A percentile compares a stretch with the other conserved stretches of the same genome.
phyloP scores from a whole-genome alignment of 2,329 filamentous ascomycete genomes.

The Botryosphaeria dothidea region DNA sequence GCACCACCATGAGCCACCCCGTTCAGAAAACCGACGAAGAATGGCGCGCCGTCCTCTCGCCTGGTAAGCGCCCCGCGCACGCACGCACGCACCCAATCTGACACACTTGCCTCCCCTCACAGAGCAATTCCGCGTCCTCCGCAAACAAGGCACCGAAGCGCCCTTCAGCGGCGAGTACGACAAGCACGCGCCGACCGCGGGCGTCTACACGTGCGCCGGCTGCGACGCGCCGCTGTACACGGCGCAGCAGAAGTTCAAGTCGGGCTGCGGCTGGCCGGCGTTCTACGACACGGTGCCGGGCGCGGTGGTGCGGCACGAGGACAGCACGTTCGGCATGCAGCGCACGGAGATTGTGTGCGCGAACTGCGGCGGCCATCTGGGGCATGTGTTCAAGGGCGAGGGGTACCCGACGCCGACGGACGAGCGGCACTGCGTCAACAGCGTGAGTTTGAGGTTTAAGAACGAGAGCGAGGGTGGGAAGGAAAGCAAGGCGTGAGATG shows the following conservation, averaged over 20 bases:
- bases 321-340: conserved; percentile 75
- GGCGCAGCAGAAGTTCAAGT: conserved; percentile 92
- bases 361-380: conserved; percentile 90
- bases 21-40: conserved; percentile 78
- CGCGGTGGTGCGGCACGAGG: conserved; percentile 79
- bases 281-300: conserved; percentile 96
- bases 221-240: conserved; percentile 90
- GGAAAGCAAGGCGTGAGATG: conserved; percentile 11
- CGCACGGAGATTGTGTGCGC: conserved; percentile 92
- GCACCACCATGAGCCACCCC: conserved; percentile 61
- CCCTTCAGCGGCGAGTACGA: conserved; percentile 81
- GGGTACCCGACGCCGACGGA: conserved; percentile 83
- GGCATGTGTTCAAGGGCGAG: conserved; percentile 91
- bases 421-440: conserved; percentile 97
- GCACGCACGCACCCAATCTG: conserved; percentile 1
- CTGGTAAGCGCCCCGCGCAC: conserved; percentile 51
- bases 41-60: conserved; percentile 83
- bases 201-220: conserved; percentile 84
- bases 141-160: conserved; percentile 87
- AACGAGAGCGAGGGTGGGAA: conserved; percentile 11
- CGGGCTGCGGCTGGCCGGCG: conserved; percentile 94
- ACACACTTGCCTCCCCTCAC: conserved; percentile 20
- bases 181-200: conserved; percentile 74
- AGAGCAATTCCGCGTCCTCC: conserved; percentile 96
- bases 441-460: conserved; percentile 80